Evolutionary conservation across 2,329 filamentous ascomycete species (phyloP).

Genomic region (Microdochium trichocladiopsis): DNA sequence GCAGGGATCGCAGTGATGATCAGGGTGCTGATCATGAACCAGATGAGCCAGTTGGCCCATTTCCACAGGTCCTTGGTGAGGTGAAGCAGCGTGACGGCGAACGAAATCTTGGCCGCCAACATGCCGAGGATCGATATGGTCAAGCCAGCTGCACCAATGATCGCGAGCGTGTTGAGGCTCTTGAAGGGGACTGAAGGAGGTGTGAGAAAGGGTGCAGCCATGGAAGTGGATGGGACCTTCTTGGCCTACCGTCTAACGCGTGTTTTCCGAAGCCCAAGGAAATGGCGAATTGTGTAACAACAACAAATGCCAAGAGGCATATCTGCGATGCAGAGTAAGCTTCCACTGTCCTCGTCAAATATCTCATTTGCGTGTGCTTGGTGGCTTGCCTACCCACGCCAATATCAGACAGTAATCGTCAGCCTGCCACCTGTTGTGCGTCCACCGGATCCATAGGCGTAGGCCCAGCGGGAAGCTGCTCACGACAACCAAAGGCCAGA

Average conservation of each 20-base stretch:
- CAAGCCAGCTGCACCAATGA: background rate
- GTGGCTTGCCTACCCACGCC: slow-evolving; percentile 15
- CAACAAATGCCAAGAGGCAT: background rate
- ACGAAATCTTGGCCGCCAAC: slow-evolving; percentile 26
- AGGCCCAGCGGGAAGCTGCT: slow-evolving; percentile 10
- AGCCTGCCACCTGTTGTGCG: slow-evolving; percentile 4
- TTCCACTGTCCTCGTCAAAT: too few species aligned
- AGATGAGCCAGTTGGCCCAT: slow-evolving; percentile 21
- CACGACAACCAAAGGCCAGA: slow-evolving; percentile 10
- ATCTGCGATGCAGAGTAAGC: background rate
- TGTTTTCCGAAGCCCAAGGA: background rate
- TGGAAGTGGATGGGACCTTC: background rate
- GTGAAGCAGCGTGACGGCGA: slow-evolving; percentile 27
- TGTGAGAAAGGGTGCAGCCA: background rate
- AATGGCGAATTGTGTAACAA: background rate
- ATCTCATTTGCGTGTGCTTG: too few species aligned
- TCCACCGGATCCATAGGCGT: slow-evolving; percentile 8
- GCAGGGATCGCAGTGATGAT: slow-evolving; percentile 15
- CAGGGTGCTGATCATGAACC: slow-evolving; percentile 24
- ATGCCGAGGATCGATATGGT: slow-evolving; percentile 5
- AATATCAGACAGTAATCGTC: slow-evolving; percentile 12
- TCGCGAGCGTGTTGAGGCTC: slow-evolving; percentile 6
- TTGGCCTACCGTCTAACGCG: background rate
- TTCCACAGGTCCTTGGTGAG: slow-evolving; percentile 16
- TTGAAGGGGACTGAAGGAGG: slow-evolving; percentile 4